Evolutionary conservation across 148 eudicot species (phyloP), one percentile per base, ranked within the genome.

Genomic region (Polygonum maritimum): DNA sequence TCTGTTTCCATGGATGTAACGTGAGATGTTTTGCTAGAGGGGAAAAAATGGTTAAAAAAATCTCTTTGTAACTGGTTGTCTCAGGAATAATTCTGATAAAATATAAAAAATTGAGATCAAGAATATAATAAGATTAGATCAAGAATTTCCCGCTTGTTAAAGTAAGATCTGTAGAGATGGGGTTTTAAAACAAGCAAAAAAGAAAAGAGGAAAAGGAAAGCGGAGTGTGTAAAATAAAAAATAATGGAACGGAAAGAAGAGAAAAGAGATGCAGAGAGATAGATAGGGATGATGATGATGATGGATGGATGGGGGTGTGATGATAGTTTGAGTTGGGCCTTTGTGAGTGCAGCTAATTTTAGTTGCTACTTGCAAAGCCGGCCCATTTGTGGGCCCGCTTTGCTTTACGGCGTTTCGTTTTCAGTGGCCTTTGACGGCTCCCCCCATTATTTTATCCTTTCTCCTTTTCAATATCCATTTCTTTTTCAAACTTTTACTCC

Each of bases 311-410:
- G 14, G 74, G 2, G 74, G 16, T 15, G 3, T 26, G 31, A n/a
- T 26, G 31, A 26, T 26, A 26, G 1, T 26, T 26, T 26, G 31
- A 69, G 47, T 38, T 69, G 36, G 67, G 71, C 45, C 7, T 33
- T 63, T 63, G 70, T 63, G 70, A 63, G 71, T 67, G 71, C 71
- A 67, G 44, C 71, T 67, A 67, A 67, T 67, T 67, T 67, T 67
- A 67, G 8, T 36, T 67, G 71, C 71, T 67, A 67, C 44, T 67
- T 67, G 19, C n/a, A 67, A 67, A 35, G 19, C 44, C 9, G 71
- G 44, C 71, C 45, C 44, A 67, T 67, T 67, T 15, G 71, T 67
- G 71, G 71, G 45, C 71, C 71, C 71, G 14, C n/a, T 67, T 67
- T 67, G 71, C 71, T 67, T 67, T 35, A 36, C 71, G 71, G 71